Evolutionary conservation across 176 grass and related monocot genomes (phyloP).

Genomic region (Dactylis glomerata): DNA sequence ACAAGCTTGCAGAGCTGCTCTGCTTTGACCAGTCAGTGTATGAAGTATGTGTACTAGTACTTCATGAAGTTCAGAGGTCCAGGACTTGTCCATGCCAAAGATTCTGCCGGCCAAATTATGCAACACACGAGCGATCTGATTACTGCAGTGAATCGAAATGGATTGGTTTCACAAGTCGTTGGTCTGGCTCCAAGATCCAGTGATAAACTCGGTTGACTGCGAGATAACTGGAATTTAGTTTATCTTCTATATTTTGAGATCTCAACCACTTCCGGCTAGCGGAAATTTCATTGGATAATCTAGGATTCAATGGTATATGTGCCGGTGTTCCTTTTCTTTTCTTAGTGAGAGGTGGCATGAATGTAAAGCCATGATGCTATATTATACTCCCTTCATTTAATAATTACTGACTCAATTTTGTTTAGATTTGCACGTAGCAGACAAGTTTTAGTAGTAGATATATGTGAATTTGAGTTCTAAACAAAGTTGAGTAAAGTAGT

Average conservation of each 20-base stretch:
- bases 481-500: too few species aligned
- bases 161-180: not conserved
- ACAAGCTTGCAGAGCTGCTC: not conserved
- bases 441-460: too few species aligned
- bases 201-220: not conserved
- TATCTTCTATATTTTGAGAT: conserved; percentile 3
- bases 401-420: too few species aligned
- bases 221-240: not conserved
- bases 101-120: not conserved
- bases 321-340: not conserved
- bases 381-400: too few species aligned
- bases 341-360: too few species aligned
- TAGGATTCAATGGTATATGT: not conserved
- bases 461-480: too few species aligned
- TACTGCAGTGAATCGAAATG: not conserved
- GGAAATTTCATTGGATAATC: not conserved
- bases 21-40: not conserved
- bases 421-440: too few species aligned
- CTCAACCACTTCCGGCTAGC: not conserved
- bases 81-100: conserved; percentile 7
- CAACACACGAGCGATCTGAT: not conserved
- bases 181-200: conserved; percentile 28
- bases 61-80: not conserved
- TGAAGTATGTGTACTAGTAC: too few species aligned
- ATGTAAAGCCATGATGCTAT: not conserved